Evolutionary conservation across 2,329 filamentous ascomycete species (phyloP), one percentile per base, ranked within the genome.

Genomic region (Xylariaceae sp.): DNA sequence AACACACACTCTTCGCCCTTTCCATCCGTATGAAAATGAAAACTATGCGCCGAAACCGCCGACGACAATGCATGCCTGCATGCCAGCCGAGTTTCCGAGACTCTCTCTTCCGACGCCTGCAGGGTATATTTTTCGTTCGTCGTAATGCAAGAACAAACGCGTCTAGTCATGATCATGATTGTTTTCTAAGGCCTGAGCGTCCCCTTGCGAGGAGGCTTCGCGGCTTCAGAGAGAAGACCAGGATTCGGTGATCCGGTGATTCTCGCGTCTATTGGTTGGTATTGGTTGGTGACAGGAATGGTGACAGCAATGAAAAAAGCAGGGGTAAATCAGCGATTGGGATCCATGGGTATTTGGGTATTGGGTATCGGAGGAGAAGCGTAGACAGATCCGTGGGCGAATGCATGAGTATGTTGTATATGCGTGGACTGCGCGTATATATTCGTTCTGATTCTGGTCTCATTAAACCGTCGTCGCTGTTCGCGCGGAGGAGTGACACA

Each of bases 111-210:
- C 34, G 34, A 23, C 48, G 45, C 51, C 17, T 30, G 35, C 34
- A 55, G 41, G 18, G 23, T 30, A 30, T 30, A 9, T 41, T 41
- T 41, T 9, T 13, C 4, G 4, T 37, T 45, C 49, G 11, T 15
- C 8, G 13, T 45, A 51, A 58, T 63, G 58, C 58, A 47, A 37
- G 18, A 30, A 45, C 51, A 53, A 47, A 61, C 44, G 47, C 48
- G 18, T 63, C 61, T 63, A 63, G 56, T 63, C 58, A 48, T 63
- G 49, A 58, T 56, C 61, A 54, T 62, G 23, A 30, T 30, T 4
- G 51, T 48, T 56, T 45, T 48, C 54, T 39, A 56, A 63, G 49
- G 48, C 41, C 39, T 53, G 18, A 9, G 17, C 37, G 49, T 48
- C 13, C 44, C 50, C 15, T n/a, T 23, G 37, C 17, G 15, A 53